Evolutionary conservation across 2,329 filamentous ascomycete genomes (phyloP).

Genomic region (Blastomyces gilchristii): DNA sequence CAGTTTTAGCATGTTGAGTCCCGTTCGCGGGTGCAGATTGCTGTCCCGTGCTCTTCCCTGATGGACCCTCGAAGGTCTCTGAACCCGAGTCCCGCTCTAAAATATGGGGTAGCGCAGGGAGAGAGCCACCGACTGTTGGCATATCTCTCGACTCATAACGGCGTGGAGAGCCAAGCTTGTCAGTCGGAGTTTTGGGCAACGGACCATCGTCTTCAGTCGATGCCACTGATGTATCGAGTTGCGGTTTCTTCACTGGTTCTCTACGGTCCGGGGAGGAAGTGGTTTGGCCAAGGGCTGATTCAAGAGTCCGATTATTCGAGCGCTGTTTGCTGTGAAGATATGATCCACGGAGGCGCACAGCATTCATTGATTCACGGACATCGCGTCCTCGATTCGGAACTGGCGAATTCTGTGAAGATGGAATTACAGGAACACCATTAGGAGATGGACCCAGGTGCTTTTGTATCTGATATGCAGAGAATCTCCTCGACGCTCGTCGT

Average conservation of each 20-base stretch:
- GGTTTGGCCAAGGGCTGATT: conserved; percentile 52
- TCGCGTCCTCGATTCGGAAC: conserved; percentile 75
- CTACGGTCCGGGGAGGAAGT: conserved; percentile 21
- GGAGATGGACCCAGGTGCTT: conserved; percentile 77
- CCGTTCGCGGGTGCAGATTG: conserved; percentile 17
- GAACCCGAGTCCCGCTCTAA: conserved; percentile 25
- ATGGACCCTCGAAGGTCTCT: background rate
- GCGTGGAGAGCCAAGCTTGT: conserved; percentile 44
- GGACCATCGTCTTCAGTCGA: conserved; percentile 33
- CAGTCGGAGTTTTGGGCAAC: conserved; percentile 52
- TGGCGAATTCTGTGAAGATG: conserved; percentile 64
- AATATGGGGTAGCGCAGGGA: conserved; percentile 44
- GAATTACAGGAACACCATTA: conserved; percentile 76
- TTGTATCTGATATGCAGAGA: conserved; percentile 93
- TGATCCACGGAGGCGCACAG: conserved; percentile 38
- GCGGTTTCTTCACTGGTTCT: conserved; percentile 27
- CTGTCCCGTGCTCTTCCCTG: conserved; percentile 20
- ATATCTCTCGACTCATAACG: conserved; percentile 32
- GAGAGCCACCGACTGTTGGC: conserved; percentile 43
- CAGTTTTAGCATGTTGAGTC: conserved; percentile 5
- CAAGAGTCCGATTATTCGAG: conserved; percentile 42
- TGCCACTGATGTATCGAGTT: conserved; percentile 23
- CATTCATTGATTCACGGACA: conserved; percentile 66
- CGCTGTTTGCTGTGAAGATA: conserved; percentile 40
- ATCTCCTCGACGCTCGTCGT: conserved; percentile 79